Base-by-base conservation (phyloP, 2,329 filamentous ascomycete genomes). In the Trichoderma koningiopsis region DNA sequence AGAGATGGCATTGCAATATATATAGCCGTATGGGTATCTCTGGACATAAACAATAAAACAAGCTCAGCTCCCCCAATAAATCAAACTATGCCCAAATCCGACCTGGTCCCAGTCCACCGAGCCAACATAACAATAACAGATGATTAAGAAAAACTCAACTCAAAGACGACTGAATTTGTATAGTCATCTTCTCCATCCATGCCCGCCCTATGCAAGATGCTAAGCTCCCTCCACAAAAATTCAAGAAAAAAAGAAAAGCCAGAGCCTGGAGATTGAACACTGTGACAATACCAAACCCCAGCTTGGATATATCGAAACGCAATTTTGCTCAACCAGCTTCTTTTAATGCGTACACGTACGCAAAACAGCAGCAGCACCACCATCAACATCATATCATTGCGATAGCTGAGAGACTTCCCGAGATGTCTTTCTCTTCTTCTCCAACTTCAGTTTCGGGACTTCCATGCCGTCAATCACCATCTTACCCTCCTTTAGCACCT, bases 401-500 rank as follows among this genome's bases (percentile, higher is more conserved):
- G 49, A 49, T 27, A 66, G 37, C 63, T 66, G 63, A 35, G 35
- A 29, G 8, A 67, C n/a, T 10, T 67, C 64, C 5, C 64, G 64
- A 16, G 64, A 59, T 29, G 19, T 52, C 64, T 59, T 67, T 11
- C 19, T 37, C 43, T 66, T 69, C 56, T 52, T 59, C 4, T 64
- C 68, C 40, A 69, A 55, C 59, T 61, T 76, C 35, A 80, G 69
- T 10, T 71, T 73, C 22, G 79, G 78, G 14, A 79, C 72, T 24
- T 78, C 77, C 6, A 72, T 52, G 19, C 72, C 71, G 8, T 74
- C 72, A 1, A 77, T 70, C 16, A 74, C 72, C 22, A 75, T 72
- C 47, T 74, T 75, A 5, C 78, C 77, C 8, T 76, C 74, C 27
- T 75, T 75, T 49, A 82, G 70, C 16, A 74, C 71, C 58, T 77